Evolutionary conservation across 1,139 yeast genomes (phyloP), one percentile per base, ranked within the genome.

Genomic region (Yamadazyma kanchanaburiensis): DNA sequence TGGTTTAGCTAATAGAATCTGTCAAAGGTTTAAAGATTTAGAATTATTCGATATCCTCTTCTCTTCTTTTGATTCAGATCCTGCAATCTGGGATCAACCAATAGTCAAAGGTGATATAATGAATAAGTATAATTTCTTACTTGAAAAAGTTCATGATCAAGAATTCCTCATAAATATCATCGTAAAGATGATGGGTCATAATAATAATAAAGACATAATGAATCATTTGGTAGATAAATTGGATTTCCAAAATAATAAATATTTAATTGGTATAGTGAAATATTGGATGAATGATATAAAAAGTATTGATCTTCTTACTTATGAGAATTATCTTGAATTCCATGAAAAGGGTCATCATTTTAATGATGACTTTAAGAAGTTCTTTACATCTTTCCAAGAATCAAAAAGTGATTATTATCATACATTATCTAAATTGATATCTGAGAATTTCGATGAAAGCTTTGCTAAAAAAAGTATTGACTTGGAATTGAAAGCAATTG

Each of bases 221-320:
- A 40, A 46, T 4, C 39, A 46, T 9, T 53, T 62, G 28, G 38
- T 60, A 12, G 37, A 38, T 10, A 48, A 49, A 21, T 42, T 60
- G 11, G 56, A 59, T 31, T 12, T 17, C n/a, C 28, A 34, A 7
- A 11, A 31, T 2, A 42, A 42, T 21, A 40, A 48, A 21, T 57
- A 61, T 29, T 54, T 68, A 30, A 48, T 52, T 20, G 74, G 72
- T 2, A 42, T 68, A 23, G 51, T 63, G 4, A 45, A 55, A 34
- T 51, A 63, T 36, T 49, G 58, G 18, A 63, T 58, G 29, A 47
- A 53, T 31, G 56, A 59, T 22, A 11, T 31, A 4, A 21, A 17
- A 5, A 22, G 30, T 9, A 16, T 42, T 15, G 34, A 31, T 9
- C 25, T 34, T 11, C 30, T 42, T 16, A 24, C 30, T 5, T 42